Evolutionary conservation across 495 filamentous ascomycete genomes (phyloP).

Genomic region (Sphaerosporella brunnea): DNA sequence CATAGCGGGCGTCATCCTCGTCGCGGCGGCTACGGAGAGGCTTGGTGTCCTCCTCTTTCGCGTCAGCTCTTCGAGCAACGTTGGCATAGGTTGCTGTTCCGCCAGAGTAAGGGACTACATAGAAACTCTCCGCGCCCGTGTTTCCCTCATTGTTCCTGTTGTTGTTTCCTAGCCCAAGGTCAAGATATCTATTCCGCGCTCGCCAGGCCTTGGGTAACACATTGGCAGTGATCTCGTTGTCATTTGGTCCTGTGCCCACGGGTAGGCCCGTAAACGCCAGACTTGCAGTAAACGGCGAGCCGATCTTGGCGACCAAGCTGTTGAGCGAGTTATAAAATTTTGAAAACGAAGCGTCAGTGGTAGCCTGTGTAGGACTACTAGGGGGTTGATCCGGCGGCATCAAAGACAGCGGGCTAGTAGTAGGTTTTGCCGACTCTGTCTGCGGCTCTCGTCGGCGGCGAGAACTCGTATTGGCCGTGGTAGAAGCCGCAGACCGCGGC

Average conservation of each 20-base stretch:
- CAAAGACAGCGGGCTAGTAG: slow-evolving; percentile 12
- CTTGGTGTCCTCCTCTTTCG: background rate
- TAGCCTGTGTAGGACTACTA: slow-evolving; percentile 13
- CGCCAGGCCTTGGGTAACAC: slow-evolving; percentile 25
- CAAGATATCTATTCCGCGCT: too few species aligned
- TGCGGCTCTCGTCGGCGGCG: slow-evolving; percentile 13
- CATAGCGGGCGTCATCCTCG: slow-evolving; percentile 4
- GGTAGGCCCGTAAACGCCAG: slow-evolving; percentile 86
- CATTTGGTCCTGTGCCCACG: slow-evolving; percentile 28
- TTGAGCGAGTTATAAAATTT: slow-evolving; percentile 82
- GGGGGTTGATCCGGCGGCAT: slow-evolving; percentile 18
- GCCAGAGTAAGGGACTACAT: slow-evolving; percentile 80
- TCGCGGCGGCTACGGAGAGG: background rate
- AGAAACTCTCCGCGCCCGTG: slow-evolving; percentile 40
- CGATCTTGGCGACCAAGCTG: slow-evolving; percentile 47
- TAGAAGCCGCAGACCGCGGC: slow-evolving; percentile 40
- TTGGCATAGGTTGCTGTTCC: slow-evolving; percentile 78
- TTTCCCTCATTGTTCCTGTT: slow-evolving; percentile 29
- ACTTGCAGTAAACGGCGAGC: slow-evolving; percentile 55
- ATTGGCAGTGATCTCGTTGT: slow-evolving; percentile 14
- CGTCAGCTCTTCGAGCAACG: slow-evolving; percentile 36
- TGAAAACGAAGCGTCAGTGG: slow-evolving; percentile 60
- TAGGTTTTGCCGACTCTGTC: slow-evolving; percentile 14
- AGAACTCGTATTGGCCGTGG: slow-evolving; percentile 42
- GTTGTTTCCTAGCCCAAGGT: slow-evolving; percentile 29